These are phyloP conservation scores for Penicillium bialowiezense DNA, from an alignment of 495 filamentous ascomycete genomes.

Conservation along the genomic window DNA sequence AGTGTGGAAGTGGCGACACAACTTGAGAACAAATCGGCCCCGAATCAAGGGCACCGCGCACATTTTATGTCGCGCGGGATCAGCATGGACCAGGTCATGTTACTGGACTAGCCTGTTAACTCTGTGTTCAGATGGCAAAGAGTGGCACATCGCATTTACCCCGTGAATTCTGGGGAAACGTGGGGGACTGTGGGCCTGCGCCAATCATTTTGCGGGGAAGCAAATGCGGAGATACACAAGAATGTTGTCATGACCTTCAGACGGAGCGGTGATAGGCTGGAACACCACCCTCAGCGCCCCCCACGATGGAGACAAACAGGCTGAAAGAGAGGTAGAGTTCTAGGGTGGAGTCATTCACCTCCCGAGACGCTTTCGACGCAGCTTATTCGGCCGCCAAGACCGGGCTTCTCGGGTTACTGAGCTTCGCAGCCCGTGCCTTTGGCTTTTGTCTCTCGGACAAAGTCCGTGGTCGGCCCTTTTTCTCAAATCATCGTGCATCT, in stretches of 20 bases:
- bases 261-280: neutral
- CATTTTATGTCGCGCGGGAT: slow-evolving; percentile 3
- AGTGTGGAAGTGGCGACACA: neutral
- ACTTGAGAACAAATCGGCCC: neutral
- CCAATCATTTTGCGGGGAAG: slow-evolving; percentile 9
- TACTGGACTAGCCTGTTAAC: neutral
- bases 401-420: neutral
- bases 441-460: neutral
- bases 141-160: neutral
- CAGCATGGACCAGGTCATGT: neutral
- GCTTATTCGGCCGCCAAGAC: neutral
- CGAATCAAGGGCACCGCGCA: neutral
- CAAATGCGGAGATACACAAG: neutral
- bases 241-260: neutral
- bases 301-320: slow-evolving; percentile 1
- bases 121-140: no score
- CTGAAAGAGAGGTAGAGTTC: neutral
- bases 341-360: neutral
- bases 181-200: slow-evolving; percentile 3
- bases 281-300: neutral
- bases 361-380: neutral
- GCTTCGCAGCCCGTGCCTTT: neutral
- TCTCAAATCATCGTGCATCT: no score
- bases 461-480: neutral
- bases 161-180: slow-evolving; percentile 8